Base-by-base conservation (phyloP, 495 filamentous ascomycete genomes). In the Tuber indicum region DNA sequence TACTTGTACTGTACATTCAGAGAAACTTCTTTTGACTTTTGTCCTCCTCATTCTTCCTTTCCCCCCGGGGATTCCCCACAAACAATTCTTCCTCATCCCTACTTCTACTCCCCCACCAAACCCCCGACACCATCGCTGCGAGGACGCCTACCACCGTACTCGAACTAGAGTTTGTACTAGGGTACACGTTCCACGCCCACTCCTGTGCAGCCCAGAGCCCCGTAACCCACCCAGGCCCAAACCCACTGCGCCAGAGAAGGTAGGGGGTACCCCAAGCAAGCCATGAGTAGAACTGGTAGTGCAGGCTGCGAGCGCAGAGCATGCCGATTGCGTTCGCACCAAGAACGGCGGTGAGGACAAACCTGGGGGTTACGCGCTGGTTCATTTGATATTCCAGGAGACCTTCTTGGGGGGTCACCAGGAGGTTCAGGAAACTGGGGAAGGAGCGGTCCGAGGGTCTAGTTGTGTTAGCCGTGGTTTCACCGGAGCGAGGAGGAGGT, bases 261-360 rank as follows among this genome's bases (percentile, higher is more conserved):
- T 93, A 97, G 0, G 96, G 96, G 10, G 94, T 94, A 19, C 92
- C 89, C 94, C 94, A 97, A 70, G 93, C 91, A 69, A 97, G 88
- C 87, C 95, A 97, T 72, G 93, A 89, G 86, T 95, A 98, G 86
- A 99, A 99, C 83, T 99, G 96, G 85, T 98, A 99, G 86, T 99
- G 96, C 74, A 99, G 87, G 39, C 91, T 93, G 74, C 96, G 88
- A 21, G 96, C 96, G 82, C 94, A 98, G 49, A 98, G 89, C 85
- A 97, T 88, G 52, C 96, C 96, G 80, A 97, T 90, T 49, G 89
- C 87, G 77, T 96, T 92, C 58, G 94, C 91, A 5, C 91, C 91
- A 72, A 99, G 88, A 76, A 97, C 88, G 16, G 90, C 88, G 1
- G 91, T 93, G 86, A 94, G 88, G 75, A 96, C 89, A 84, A 92